Evolutionary conservation across 208 protist genomes (phyloP), one percentile per base, ranked within the genome.

Genomic region (Blechomonas ayalai): DNA sequence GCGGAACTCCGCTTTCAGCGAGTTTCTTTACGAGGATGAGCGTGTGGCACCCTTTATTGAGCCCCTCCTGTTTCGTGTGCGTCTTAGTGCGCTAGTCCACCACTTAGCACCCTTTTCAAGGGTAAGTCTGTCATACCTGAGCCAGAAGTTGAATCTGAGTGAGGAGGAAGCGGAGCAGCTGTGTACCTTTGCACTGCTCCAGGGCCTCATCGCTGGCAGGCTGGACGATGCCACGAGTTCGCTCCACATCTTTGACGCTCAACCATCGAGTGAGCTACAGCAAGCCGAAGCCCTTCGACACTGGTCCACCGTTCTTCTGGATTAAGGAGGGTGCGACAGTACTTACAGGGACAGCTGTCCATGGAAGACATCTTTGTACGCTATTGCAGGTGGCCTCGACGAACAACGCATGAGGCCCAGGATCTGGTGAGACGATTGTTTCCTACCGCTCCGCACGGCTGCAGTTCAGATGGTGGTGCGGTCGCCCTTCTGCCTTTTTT

Each of bases 31-130:
- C 25, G 60, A 84, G 16, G 97, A 98, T 52, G 49, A 56, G 7
- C 90, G 96, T 34, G 79, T 98, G n/a, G 40, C 60, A 2, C 36
- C 71, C 16, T 97, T 96, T 58, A 74, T 98, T 33, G 66, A 89
- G 34, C 75, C 95, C 26, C 56, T 97, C 16, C 57, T 98, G 10
- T 83, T 82, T 36, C 91, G 84, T 32, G 77, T 98, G 40, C 82
- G 96, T 12, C 87, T 83, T 12, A 62, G 95, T 55, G 88, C 90
- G n/a, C 67, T 98, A 5, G 45, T 92, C 9, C 52, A 83, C 29
- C 76, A 97, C 19, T 78, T 93, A 10, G 60, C 51, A 43, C 82
- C 91, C 42, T 99, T 98, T 68, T 86, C 81, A 20, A 54, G 72
- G 22, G 44, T 93, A 25, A 38, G 42, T 3, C 47, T 89, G 18